phyloP scores from a whole-genome alignment of 257 asterid genomes.

The Fraxinus quadrangulata region DNA sequence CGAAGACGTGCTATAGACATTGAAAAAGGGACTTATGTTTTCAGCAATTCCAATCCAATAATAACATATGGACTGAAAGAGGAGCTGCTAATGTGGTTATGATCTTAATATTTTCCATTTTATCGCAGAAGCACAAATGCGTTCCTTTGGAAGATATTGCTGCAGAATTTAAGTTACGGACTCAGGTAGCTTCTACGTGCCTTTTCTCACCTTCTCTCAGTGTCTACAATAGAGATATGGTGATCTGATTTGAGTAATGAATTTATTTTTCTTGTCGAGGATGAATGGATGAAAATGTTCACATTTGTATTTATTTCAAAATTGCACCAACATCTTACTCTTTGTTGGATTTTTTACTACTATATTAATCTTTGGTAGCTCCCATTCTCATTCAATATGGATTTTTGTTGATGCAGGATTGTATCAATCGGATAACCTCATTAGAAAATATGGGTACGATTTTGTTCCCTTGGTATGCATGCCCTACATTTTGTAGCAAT shows the following conservation, averaged over 20 bases:
- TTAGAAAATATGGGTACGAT: constrained; percentile 83
- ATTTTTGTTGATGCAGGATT: constrained; percentile 66
- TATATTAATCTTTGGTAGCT: not conserved
- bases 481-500: constrained; percentile 2
- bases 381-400: constrained; percentile 18
- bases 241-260: not conserved
- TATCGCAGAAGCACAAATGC: constrained; percentile 83
- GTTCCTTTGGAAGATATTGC: constrained; percentile 97
- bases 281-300: constrained; percentile 17
- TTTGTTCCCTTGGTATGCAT: constrained; percentile 11
- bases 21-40: not conserved
- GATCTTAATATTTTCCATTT: constrained; percentile 22
- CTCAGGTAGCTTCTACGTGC: constrained; percentile 64
- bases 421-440: constrained; percentile 79
- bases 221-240: not conserved
- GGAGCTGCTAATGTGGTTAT: constrained; percentile 6
- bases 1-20: not conserved
- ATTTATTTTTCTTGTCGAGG: constrained; percentile 10
- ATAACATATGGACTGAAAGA: not conserved
- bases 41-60: not conserved
- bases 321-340: not conserved
- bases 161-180: constrained; percentile 93
- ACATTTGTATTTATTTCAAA: not conserved
- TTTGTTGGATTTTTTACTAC: not conserved
- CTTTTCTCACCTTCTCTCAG: not conserved